These are phyloP conservation scores for Candida glaebosa DNA, from an alignment of 805 yeast species.

Conservation along the genomic window DNA sequence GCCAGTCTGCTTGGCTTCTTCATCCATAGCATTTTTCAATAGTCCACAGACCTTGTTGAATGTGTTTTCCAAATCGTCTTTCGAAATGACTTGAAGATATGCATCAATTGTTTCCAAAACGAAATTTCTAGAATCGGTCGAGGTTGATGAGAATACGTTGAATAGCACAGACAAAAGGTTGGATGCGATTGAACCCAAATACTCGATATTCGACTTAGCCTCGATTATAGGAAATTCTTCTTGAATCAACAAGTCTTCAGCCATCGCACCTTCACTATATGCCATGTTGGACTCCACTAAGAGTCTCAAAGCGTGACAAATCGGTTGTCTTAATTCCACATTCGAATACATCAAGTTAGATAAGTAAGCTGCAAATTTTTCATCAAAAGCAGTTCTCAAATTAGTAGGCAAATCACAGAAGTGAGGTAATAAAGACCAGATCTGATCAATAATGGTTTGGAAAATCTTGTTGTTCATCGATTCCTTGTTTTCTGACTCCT, in stretches of 20 bases:
- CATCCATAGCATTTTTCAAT: slow-evolving; percentile 70
- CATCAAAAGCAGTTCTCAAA: slow-evolving; percentile 58
- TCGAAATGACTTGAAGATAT: slow-evolving; percentile 66
- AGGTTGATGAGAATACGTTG: slow-evolving; percentile 89
- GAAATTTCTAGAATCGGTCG: slow-evolving; percentile 77
- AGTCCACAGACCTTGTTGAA: slow-evolving; percentile 84
- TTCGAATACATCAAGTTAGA: slow-evolving; percentile 72
- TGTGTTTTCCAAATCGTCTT: slow-evolving; percentile 65
- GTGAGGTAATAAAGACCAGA: slow-evolving; percentile 87
- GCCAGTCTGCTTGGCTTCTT: slow-evolving; percentile 35
- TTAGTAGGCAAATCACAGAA: slow-evolving; percentile 87
- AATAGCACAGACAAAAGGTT: slow-evolving; percentile 83
- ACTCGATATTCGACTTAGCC: slow-evolving; percentile 57
- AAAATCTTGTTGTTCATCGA: slow-evolving; percentile 75
- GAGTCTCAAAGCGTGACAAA: slow-evolving; percentile 77
- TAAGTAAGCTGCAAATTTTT: slow-evolving; percentile 72
- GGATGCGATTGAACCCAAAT: slow-evolving; percentile 60
- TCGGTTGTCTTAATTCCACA: slow-evolving; percentile 70
- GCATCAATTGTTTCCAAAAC: slow-evolving; percentile 84
- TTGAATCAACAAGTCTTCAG: slow-evolving; percentile 53
- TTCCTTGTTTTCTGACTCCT: slow-evolving; percentile 42
- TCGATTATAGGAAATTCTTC: slow-evolving; percentile 57
- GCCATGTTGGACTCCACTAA: slow-evolving; percentile 74
- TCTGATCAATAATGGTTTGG: slow-evolving; percentile 82
- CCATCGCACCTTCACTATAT: slow-evolving; percentile 57